Percentiles rank a stretch among this genome's conserved stretches.
These are phyloP conservation scores for Bauhinia variegata DNA, from an alignment of 306 rosid species.

Conservation along the genomic window DNA sequence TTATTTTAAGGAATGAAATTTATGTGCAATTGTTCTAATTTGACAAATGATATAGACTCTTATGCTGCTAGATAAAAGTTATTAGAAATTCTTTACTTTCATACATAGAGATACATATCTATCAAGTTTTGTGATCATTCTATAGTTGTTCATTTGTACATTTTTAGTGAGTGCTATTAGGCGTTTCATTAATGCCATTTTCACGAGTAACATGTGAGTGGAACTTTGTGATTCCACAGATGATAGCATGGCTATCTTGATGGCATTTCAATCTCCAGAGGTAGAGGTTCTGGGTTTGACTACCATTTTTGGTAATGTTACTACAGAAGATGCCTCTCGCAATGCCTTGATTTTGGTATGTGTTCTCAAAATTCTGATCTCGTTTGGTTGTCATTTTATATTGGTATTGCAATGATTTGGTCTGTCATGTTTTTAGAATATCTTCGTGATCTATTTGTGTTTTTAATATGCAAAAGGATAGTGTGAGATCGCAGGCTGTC, in stretches of 20 bases:
- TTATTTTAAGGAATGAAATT: no score
- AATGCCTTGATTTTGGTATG: conserved; percentile 95
- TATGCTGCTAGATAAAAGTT: no score
- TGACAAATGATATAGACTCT: no score
- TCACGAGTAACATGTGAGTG: conserved; percentile 1
- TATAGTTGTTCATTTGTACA: no score
- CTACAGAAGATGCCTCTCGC: conserved; percentile 67
- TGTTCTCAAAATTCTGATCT: conserved; percentile 23
- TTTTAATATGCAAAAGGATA: conserved; percentile 79
- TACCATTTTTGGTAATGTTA: conserved; percentile 75
- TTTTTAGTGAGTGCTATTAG: no score
- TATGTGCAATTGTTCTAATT: no score
- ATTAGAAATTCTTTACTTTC: no score
- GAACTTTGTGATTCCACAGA: conserved; percentile 48
- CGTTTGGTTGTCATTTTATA: no score
- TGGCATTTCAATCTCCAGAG: conserved; percentile 83
- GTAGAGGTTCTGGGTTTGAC: conserved; percentile 84
- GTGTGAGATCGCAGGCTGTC: conserved; percentile 96
- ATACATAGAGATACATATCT: no score
- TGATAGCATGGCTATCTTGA: conserved; percentile 85
- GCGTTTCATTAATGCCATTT: conserved; percentile 14
- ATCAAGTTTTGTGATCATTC: no score
- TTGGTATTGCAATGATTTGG: conserved; percentile 11
- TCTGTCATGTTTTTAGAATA: conserved; percentile 29
- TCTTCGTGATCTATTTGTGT: conserved; percentile 56